These are phyloP conservation scores for Yamadazyma taylorii DNA, from an alignment of 1,139 yeast genomes.

Conservation along the genomic window DNA sequence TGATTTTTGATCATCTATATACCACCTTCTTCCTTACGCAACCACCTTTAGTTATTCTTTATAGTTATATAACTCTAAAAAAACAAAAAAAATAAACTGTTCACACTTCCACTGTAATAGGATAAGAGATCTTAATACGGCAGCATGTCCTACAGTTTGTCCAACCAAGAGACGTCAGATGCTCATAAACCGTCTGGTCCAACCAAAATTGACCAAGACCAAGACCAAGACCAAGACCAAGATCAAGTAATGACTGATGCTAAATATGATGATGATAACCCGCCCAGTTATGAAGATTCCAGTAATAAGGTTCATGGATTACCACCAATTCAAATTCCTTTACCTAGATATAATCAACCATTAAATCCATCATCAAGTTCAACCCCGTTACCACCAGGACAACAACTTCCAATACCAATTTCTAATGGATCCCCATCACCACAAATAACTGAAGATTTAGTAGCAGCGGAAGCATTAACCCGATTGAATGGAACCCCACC, in stretches of 20 bases:
- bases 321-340: conserved; percentile 1
- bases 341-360: neutral
- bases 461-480: conserved; percentile 46
- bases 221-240: neutral
- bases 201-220: neutral
- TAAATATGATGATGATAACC: too few relatives aligned
- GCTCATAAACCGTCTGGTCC: too few relatives aligned
- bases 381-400: neutral
- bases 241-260: neutral
- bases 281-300: conserved; percentile 1
- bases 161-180: too few relatives aligned
- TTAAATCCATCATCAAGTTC: too few relatives aligned
- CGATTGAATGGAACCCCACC: conserved; percentile 16
- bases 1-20: too few relatives aligned
- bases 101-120: too few relatives aligned
- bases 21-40: too few relatives aligned
- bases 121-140: too few relatives aligned
- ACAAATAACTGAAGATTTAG: conserved; percentile 8
- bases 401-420: neutral
- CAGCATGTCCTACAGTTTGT: too few relatives aligned
- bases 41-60: too few relatives aligned
- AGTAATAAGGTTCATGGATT: neutral
- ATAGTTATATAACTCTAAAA: too few relatives aligned
- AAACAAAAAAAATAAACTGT: too few relatives aligned
- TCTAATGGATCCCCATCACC: neutral